These are phyloP conservation scores for Zygosaccharomyces pseudobailii DNA, from an alignment of 1,139 yeast genomes.

Conservation along the genomic window DNA sequence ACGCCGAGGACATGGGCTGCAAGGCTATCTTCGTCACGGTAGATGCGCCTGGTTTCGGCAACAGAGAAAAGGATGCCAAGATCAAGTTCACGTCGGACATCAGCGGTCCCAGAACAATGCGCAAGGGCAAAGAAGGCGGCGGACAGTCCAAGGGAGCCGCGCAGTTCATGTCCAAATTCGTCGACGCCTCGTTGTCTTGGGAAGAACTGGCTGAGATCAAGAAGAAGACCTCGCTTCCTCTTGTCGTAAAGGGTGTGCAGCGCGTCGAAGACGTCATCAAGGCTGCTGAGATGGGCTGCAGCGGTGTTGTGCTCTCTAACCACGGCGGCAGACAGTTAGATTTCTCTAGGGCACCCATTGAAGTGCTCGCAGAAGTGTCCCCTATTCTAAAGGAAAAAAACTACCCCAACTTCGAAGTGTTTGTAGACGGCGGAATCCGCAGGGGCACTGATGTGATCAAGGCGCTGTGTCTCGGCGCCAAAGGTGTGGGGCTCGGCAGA, in stretches of 20 bases:
- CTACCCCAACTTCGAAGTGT: constrained; percentile 48
- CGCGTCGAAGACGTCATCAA: constrained; percentile 64
- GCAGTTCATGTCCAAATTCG: constrained; percentile 75
- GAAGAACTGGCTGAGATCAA: constrained; percentile 42
- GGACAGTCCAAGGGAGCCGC: constrained; percentile 77
- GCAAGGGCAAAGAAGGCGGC: constrained; percentile 26
- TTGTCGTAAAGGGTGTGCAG: constrained; percentile 60
- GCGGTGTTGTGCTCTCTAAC: constrained; percentile 67
- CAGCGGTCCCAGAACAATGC: constrained; percentile 32
- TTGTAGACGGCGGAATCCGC: constrained; percentile 55
- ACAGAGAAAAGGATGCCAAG: constrained; percentile 66
- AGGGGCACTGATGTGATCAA: constrained; percentile 64
- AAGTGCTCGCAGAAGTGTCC: constrained; percentile 60
- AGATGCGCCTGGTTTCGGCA: constrained; percentile 93
- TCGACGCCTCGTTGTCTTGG: constrained; percentile 68
- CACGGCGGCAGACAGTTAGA: constrained; percentile 78
- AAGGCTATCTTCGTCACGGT: constrained; percentile 83
- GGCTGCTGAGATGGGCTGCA: constrained; percentile 65
- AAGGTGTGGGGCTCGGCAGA: constrained; percentile 71
- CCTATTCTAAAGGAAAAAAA: constrained; percentile 46
- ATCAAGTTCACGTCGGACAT: constrained; percentile 50
- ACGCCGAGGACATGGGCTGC: constrained; percentile 71
- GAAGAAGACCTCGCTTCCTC: constrained; percentile 45
- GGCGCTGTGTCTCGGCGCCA: constrained; percentile 69
- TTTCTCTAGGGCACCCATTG: constrained; percentile 62